phyloP scores from a whole-genome alignment of 768 basidiomycete species.

The Vararia minispora region DNA sequence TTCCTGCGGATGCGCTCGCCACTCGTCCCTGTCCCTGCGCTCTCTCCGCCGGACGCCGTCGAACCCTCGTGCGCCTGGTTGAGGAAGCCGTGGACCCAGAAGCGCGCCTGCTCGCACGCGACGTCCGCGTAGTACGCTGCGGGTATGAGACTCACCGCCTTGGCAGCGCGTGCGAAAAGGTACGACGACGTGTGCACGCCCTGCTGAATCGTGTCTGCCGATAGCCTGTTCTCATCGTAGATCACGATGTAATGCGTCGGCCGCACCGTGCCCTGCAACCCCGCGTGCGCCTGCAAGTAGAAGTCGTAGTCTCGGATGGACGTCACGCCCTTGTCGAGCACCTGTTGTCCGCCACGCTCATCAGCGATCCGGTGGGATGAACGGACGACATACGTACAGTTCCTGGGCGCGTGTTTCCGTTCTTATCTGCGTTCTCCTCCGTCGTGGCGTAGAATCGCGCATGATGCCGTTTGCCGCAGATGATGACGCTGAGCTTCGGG shows the following conservation, averaged over 20 bases:
- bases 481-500: constrained; percentile 58
- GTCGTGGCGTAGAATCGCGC: constrained; percentile 50
- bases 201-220: constrained; percentile 62
- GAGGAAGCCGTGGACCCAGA: constrained; percentile 65
- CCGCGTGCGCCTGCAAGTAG: constrained; percentile 52
- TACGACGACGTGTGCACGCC: constrained; percentile 62
- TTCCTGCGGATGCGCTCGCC: constrained; percentile 18
- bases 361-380: too few relatives aligned
- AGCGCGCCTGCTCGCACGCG: constrained; percentile 71
- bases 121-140: constrained; percentile 76
- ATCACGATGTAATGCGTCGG: constrained; percentile 73
- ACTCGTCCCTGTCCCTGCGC: constrained; percentile 24
- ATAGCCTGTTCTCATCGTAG: constrained; percentile 65
- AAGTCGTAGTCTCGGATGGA: constrained; percentile 24
- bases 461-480: constrained; percentile 70
- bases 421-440: constrained; percentile 38
- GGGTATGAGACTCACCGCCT: constrained; percentile 72
- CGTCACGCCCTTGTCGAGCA: constrained; percentile 72
- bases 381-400: too few relatives aligned
- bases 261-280: constrained; percentile 59
- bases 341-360: too few relatives aligned
- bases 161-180: constrained; percentile 73
- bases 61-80: constrained; percentile 26
- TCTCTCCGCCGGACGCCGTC: constrained; percentile 23
- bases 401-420: constrained; percentile 71